Percentiles rank a stretch among this genome's conserved stretches.
Evolutionary conservation across 2,329 filamentous ascomycete genomes (phyloP).

Genomic region (Cytospora schulzeri): DNA sequence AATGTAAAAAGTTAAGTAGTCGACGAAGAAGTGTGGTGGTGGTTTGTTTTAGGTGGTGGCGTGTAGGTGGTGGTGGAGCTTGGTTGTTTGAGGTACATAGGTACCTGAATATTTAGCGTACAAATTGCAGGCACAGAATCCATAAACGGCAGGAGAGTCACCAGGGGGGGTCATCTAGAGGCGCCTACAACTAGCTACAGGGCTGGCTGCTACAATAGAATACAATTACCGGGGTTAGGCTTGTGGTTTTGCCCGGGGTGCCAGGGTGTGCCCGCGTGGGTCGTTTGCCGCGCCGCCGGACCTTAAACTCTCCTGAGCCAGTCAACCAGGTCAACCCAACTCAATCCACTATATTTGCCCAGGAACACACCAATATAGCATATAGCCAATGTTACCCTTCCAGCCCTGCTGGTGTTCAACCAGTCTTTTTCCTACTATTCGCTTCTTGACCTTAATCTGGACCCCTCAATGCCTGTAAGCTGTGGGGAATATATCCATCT

Average conservation of each 20-base stretch:
- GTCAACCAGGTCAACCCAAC: slow-evolving; percentile 13
- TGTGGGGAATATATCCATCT: neutral
- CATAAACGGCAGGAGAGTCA: neutral
- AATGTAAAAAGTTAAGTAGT: slow-evolving; percentile 7
- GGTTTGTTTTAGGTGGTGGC: neutral
- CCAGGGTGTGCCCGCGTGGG: neutral
- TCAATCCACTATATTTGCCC: neutral
- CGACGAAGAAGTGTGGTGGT: neutral
- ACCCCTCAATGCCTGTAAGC: neutral
- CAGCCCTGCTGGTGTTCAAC: neutral
- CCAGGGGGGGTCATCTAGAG: neutral
- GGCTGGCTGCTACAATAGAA: neutral
- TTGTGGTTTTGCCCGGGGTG: neutral
- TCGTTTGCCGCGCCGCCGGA: slow-evolving; percentile 16
- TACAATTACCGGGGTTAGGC: neutral
- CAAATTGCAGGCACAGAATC: neutral
- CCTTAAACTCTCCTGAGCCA: slow-evolving; percentile 16
- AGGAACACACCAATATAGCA: neutral
- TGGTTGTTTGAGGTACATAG: neutral
- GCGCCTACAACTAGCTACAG: neutral
- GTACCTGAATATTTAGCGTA: neutral
- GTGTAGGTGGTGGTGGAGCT: neutral
- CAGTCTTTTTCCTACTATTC: neutral
- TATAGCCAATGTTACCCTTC: neutral
- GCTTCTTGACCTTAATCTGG: neutral